phyloP scores from a whole-genome alignment of 805 yeast species.

The Candida tammaniensis region DNA sequence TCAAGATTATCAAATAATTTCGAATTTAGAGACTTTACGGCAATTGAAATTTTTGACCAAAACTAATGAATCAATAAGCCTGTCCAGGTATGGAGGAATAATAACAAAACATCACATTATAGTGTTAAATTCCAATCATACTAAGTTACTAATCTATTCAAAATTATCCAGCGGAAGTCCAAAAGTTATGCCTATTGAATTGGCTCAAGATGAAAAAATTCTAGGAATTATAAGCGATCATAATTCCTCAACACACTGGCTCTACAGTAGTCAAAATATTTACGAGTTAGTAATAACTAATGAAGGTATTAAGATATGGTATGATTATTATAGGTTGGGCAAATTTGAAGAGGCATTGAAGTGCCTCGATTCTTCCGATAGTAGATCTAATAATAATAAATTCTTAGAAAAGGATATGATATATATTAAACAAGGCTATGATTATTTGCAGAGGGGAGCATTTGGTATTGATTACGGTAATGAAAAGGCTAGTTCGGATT shows the following conservation, averaged over 20 bases:
- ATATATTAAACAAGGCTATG: conserved; percentile 37
- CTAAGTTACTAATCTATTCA: conserved; percentile 23
- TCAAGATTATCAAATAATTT: conserved; percentile 3
- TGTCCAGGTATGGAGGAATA: conserved; percentile 7
- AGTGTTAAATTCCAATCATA: conserved; percentile 15
- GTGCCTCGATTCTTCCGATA: conserved; percentile 18
- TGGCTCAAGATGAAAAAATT: conserved; percentile 9
- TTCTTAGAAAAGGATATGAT: conserved; percentile 27
- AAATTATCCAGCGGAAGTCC: conserved; percentile 23
- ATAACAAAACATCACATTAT: conserved; percentile 32
- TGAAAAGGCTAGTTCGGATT: conserved; percentile 13
- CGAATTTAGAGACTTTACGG: conserved; percentile 5
- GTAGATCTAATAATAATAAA: conserved; percentile 8
- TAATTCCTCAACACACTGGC: conserved; percentile 64
- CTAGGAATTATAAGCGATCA: conserved; percentile 32
- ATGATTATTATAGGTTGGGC: conserved; percentile 35
- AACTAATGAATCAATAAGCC: not conserved
- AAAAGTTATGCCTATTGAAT: conserved; percentile 8
- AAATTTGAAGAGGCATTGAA: conserved; percentile 66
- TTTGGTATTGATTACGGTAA: conserved; percentile 26
- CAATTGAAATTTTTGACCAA: conserved; percentile 14
- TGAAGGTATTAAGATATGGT: conserved; percentile 78
- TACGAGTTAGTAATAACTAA: conserved; percentile 69
- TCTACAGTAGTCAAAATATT: conserved; percentile 56
- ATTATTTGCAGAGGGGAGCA: conserved; percentile 30